phyloP scores from a whole-genome alignment of 129 eudicot species.

The Sambucus nigra region DNA sequence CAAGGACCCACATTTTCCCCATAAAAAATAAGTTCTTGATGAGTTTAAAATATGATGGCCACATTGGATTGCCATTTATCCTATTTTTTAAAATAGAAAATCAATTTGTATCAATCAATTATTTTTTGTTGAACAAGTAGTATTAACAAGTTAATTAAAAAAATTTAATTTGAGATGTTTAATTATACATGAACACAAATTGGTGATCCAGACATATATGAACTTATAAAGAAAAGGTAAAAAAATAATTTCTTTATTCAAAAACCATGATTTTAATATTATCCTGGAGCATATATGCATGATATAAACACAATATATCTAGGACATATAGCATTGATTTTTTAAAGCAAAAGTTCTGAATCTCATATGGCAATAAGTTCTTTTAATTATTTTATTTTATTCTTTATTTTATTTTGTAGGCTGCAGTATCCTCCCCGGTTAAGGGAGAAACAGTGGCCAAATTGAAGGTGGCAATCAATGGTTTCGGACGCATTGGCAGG shows the following conservation, averaged over 20 bases:
- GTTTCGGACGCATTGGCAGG: constrained; percentile 95
- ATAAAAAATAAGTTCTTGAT: too few relatives aligned
- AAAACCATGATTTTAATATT: neutral
- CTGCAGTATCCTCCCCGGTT: constrained; percentile 38
- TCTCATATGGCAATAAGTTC: neutral
- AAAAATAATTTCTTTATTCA: neutral
- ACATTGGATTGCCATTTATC: too few relatives aligned
- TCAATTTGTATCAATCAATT: too few relatives aligned
- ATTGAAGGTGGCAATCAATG: constrained; percentile 96
- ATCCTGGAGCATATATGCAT: neutral
- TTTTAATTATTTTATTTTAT: neutral
- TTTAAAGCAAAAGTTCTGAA: neutral
- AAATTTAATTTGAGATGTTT: too few relatives aligned
- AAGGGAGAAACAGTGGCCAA: constrained; percentile 70
- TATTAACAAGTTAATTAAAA: too few relatives aligned
- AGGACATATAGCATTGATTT: neutral
- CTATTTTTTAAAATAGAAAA: too few relatives aligned
- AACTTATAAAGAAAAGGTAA: neutral
- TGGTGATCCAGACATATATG: neutral
- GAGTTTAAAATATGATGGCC: too few relatives aligned
- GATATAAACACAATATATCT: neutral
- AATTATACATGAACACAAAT: too few relatives aligned
- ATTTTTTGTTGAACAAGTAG: too few relatives aligned
- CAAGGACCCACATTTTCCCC: too few relatives aligned
- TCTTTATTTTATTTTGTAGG: too few relatives aligned